These are phyloP conservation scores for Strobilomyces echinocephalus DNA, from an alignment of 768 basidiomycete genomes.

Conservation along the genomic window DNA sequence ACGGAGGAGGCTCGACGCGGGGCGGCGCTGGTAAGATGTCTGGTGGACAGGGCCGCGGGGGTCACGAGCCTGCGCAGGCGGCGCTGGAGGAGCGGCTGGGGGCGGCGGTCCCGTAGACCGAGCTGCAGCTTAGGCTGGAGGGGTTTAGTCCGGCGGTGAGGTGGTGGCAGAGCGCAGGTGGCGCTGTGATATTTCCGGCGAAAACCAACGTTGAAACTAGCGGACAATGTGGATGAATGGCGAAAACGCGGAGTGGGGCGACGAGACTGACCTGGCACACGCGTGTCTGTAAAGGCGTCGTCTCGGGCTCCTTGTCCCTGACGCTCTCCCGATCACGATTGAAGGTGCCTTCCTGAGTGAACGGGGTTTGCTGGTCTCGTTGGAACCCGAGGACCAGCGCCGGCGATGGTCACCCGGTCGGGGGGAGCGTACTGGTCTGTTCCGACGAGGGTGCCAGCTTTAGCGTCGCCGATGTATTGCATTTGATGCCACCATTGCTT, in stretches of 20 bases:
- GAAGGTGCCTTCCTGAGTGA: too few relatives aligned
- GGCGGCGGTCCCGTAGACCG: constrained; percentile 36
- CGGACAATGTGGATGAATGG: too few relatives aligned
- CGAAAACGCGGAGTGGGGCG: too few relatives aligned
- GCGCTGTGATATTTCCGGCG: constrained; percentile 33
- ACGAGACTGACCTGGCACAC: too few relatives aligned
- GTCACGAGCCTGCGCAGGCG: background rate
- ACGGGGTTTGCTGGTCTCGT: too few relatives aligned
- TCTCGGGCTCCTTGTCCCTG: too few relatives aligned
- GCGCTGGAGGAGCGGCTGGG: constrained; percentile 29
- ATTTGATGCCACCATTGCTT: constrained; percentile 87
- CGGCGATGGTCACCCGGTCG: too few relatives aligned
- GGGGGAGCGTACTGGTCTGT: constrained; percentile 68
- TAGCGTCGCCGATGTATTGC: constrained; percentile 94
- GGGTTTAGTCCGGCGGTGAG: constrained; percentile 27
- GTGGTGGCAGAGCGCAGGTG: constrained; percentile 46
- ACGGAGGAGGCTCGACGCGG: too few relatives aligned
- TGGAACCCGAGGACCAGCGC: too few relatives aligned
- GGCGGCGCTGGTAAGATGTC: constrained; percentile 39
- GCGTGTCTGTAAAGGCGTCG: too few relatives aligned
- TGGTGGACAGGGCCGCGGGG: constrained; percentile 39
- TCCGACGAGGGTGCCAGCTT: constrained; percentile 73
- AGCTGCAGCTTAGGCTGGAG: constrained; percentile 31
- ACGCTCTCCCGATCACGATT: too few relatives aligned
- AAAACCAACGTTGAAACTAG: too few relatives aligned